A percentile compares a stretch with the other conserved stretches of the same genome.
These are phyloP conservation scores for Fusarium graminum DNA, from an alignment of 2,329 filamentous ascomycete genomes.

Conservation along the genomic window DNA sequence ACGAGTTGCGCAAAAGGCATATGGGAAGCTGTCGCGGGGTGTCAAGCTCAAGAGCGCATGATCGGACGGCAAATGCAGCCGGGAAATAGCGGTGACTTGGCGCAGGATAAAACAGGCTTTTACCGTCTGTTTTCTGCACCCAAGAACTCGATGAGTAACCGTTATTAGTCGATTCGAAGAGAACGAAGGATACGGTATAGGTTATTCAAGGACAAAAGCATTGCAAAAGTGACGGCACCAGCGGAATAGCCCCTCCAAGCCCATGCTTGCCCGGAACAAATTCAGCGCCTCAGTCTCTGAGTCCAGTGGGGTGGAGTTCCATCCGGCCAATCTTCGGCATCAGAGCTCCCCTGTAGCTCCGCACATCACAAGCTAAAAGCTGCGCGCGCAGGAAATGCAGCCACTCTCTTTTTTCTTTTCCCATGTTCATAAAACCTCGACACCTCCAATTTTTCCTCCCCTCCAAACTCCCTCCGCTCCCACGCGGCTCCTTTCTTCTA, in stretches of 20 bases:
- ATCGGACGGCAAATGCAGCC: slow-evolving; percentile 11
- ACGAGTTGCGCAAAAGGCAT: slow-evolving; percentile 82
- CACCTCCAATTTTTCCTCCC: slow-evolving; percentile 30
- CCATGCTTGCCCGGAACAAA: slow-evolving; percentile 34
- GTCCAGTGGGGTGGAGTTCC: slow-evolving; percentile 33
- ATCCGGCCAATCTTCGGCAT: slow-evolving; percentile 47
- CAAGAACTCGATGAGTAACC: not conserved
- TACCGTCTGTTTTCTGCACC: slow-evolving; percentile 21
- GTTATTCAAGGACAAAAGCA: slow-evolving; percentile 22
- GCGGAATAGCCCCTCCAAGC: slow-evolving; percentile 42
- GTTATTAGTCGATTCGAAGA: slow-evolving; percentile 6
- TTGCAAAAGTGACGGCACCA: slow-evolving; percentile 35
- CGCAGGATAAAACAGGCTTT: slow-evolving; percentile 24
- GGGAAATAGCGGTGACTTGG: slow-evolving; percentile 2
- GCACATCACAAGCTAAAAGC: slow-evolving; percentile 50
- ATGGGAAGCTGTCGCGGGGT: slow-evolving; percentile 38
- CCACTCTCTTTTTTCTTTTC: slow-evolving; percentile 42
- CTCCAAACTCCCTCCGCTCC: slow-evolving; percentile 41
- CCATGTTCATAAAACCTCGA: slow-evolving; percentile 43
- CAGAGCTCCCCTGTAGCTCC: slow-evolving; percentile 46
- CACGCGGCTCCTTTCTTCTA: slow-evolving; percentile 42
- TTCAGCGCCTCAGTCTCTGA: slow-evolving; percentile 34
- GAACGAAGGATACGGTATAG: slow-evolving; percentile 20
- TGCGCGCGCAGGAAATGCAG: slow-evolving; percentile 33
- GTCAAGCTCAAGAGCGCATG: slow-evolving; percentile 47